Evolutionary conservation across 2,329 filamentous ascomycete species (phyloP).

Genomic region (Aotearoamyces nothofagi): DNA sequence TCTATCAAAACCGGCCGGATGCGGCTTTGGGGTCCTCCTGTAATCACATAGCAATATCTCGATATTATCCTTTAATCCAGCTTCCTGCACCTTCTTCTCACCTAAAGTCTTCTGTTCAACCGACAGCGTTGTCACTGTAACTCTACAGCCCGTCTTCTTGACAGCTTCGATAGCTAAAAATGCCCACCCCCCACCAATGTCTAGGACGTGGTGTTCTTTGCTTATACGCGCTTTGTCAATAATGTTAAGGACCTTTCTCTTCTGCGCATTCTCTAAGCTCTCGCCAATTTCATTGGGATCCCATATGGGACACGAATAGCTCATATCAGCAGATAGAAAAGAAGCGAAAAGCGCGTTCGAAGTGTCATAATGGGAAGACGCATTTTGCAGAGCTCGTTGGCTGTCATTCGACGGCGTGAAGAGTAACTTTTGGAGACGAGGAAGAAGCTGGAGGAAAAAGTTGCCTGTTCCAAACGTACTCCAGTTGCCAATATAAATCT

Average conservation of each 20-base stretch:
- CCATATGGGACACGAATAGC: conserved; percentile 56
- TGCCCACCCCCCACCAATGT: conserved; percentile 62
- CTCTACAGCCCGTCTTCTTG: conserved; percentile 44
- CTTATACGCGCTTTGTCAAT: conserved; percentile 47
- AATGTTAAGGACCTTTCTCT: conserved; percentile 47
- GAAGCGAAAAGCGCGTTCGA: conserved; percentile 58
- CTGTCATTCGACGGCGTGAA: no score
- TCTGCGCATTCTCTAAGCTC: conserved; percentile 45
- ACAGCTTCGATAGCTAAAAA: conserved; percentile 55
- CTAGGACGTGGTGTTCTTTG: conserved; percentile 47
- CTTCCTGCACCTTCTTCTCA: conserved; percentile 41
- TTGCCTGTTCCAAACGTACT: no score
- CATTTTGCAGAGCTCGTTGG: no score
- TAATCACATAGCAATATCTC: conserved; percentile 51
- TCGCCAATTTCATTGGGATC: conserved; percentile 21
- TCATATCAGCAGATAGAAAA: conserved; percentile 57
- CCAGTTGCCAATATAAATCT: no score
- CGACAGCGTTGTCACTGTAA: conserved; percentile 52
- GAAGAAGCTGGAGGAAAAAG: no score
- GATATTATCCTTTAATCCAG: conserved; percentile 41
- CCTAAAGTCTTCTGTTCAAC: conserved; percentile 51
- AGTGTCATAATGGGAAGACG: conserved; percentile 62
- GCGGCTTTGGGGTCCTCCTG: conserved; percentile 37
- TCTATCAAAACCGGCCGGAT: conserved; percentile 43
- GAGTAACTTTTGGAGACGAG: no score